These are phyloP conservation scores for Arthrobotrys musiformis DNA, from an alignment of 2,329 filamentous ascomycete species.

Conservation along the genomic window DNA sequence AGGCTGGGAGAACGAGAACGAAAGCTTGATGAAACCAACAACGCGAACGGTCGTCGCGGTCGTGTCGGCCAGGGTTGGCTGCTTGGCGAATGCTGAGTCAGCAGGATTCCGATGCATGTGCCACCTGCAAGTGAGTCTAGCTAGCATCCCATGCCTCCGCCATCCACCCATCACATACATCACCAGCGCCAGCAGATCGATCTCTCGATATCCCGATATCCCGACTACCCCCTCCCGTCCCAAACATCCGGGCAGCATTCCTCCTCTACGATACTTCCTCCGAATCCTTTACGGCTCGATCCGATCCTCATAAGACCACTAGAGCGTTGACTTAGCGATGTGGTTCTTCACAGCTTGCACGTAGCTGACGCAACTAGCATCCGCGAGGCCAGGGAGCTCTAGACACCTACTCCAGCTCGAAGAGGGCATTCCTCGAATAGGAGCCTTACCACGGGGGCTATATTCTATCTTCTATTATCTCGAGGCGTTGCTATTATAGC, in stretches of 20 bases:
- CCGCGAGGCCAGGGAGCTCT: not conserved
- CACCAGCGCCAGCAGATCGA: not conserved
- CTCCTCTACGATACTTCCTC: not conserved
- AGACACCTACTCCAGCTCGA: not conserved
- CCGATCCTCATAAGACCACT: not conserved
- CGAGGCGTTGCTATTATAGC: not conserved
- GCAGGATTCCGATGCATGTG: constrained; percentile 8
- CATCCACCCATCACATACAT: not conserved
- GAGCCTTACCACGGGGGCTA: not conserved
- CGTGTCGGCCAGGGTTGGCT: not conserved
- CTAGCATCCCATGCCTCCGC: not conserved
- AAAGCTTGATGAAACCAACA: too few relatives aligned
- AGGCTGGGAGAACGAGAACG: too few relatives aligned
- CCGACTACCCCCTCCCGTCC: not conserved
- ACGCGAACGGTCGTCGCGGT: too few relatives aligned
- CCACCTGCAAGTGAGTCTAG: constrained; percentile 12
- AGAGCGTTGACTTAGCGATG: not conserved
- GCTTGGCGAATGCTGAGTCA: constrained; percentile 20
- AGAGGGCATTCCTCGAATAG: not conserved
- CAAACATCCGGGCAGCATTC: not conserved
- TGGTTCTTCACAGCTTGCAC: not conserved
- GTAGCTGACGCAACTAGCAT: constrained; percentile 20
- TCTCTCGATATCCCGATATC: not conserved
- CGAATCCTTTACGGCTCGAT: not conserved
- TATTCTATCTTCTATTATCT: not conserved